Percentiles rank a stretch among this genome's conserved stretches.
Conservation (phyloP, 176 grass and related monocot genomes). For the Oryza brachyantha region DNA sequence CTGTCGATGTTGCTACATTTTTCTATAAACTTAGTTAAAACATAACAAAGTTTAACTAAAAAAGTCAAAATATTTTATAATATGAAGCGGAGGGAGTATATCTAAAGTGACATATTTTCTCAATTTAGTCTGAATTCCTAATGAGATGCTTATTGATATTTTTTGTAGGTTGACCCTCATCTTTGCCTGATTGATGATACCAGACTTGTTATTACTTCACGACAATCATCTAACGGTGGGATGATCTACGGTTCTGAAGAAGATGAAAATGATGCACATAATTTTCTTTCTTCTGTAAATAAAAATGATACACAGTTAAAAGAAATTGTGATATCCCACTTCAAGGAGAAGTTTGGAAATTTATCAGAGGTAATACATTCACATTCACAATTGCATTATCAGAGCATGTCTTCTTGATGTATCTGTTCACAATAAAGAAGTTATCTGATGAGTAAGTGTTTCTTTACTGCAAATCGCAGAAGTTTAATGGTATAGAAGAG, state of each 20-base stretch:
- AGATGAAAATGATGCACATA: slow-evolving; percentile 68
- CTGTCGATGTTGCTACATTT: too few relatives aligned
- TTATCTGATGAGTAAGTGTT: slow-evolving; percentile 1
- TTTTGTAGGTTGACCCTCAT: slow-evolving; percentile 81
- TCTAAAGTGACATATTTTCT: not conserved
- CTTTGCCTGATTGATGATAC: slow-evolving; percentile 65
- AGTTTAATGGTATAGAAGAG: slow-evolving; percentile 61
- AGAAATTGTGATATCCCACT: slow-evolving; percentile 59
- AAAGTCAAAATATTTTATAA: too few relatives aligned
- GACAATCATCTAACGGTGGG: slow-evolving; percentile 37
- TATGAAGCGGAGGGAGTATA: too few relatives aligned
- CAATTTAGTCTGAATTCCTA: slow-evolving; percentile 8
- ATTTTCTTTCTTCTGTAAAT: slow-evolving; percentile 67
- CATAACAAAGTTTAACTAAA: too few relatives aligned
- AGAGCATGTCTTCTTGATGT: slow-evolving; percentile 10
- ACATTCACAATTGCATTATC: slow-evolving; percentile 16
- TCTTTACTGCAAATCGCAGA: slow-evolving; percentile 45
- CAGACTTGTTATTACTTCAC: slow-evolving; percentile 39
- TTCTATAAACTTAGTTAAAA: too few relatives aligned
- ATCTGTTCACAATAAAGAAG: slow-evolving; percentile 5
- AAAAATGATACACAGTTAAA: slow-evolving; percentile 68
- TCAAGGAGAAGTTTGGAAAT: slow-evolving; percentile 64
- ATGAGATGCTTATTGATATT: not conserved
- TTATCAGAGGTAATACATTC: slow-evolving; percentile 59
- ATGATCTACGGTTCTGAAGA: slow-evolving; percentile 72